Evolutionary conservation across 1,284 basidiomycete genomes (phyloP).

Genomic region (Coniferiporia weirii): DNA sequence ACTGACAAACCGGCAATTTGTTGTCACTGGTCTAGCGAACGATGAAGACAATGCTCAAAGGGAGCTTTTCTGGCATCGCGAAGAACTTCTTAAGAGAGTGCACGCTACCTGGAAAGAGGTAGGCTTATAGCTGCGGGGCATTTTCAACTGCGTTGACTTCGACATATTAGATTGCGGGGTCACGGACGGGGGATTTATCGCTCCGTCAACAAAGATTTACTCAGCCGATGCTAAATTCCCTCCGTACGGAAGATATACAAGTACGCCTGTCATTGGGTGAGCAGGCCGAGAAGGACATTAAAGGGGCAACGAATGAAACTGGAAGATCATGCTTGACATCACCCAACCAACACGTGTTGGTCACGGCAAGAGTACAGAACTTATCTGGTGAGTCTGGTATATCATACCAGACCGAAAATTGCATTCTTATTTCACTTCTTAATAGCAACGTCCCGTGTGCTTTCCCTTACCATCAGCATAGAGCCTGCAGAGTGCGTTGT

Average conservation of each 20-base stretch:
- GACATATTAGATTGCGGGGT: slow-evolving; percentile 59
- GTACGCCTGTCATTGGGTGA: slow-evolving; percentile 51
- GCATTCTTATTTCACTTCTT: not conserved
- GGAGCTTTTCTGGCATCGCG: slow-evolving; percentile 92
- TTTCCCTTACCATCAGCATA: slow-evolving; percentile 49
- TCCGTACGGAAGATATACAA: slow-evolving; percentile 59
- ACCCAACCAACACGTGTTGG: slow-evolving; percentile 24
- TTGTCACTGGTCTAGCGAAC: slow-evolving; percentile 64
- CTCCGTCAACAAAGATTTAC: slow-evolving; percentile 74
- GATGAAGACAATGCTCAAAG: slow-evolving; percentile 59
- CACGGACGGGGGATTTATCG: slow-evolving; percentile 67
- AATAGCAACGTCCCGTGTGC: slow-evolving; percentile 44
- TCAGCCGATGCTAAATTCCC: slow-evolving; percentile 65
- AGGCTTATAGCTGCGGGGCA: not conserved
- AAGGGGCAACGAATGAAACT: slow-evolving; percentile 36
- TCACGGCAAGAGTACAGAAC: slow-evolving; percentile 23
- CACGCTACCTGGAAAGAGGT: slow-evolving; percentile 83
- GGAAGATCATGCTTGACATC: slow-evolving; percentile 42
- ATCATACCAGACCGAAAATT: not conserved
- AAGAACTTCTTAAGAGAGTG: slow-evolving; percentile 71
- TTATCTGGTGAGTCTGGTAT: slow-evolving; percentile 20
- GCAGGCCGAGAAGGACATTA: slow-evolving; percentile 25
- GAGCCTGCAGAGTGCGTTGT: slow-evolving; percentile 62
- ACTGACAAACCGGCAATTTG: slow-evolving; percentile 86
- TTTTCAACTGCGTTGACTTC: too few species aligned